phyloP scores from a whole-genome alignment of 2,329 filamentous ascomycete species.

The Apiospora malaysiana region DNA sequence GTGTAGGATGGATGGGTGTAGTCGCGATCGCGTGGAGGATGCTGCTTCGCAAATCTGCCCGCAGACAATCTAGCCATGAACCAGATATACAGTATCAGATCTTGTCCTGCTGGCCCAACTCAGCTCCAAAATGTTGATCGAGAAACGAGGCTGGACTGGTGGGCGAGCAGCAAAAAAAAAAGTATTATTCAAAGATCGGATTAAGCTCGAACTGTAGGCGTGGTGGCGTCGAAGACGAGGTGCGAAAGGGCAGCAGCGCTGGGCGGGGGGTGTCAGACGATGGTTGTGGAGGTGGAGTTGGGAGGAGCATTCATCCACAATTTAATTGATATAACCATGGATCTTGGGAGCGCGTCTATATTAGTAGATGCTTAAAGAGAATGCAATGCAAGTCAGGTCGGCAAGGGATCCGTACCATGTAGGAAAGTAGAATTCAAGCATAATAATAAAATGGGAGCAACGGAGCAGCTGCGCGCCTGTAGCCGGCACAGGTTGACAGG shows the following conservation, averaged over 20 bases:
- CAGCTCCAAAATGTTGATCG: not conserved
- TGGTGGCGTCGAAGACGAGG: conserved; percentile 13
- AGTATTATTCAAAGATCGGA: not conserved
- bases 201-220: conserved; percentile 5
- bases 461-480: not conserved
- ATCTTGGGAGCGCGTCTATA: not conserved
- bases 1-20: not conserved
- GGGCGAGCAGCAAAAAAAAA: not conserved
- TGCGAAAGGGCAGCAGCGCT: not conserved
- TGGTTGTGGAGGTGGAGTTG: conserved; percentile 10
- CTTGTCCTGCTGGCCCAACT: not conserved
- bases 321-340: conserved; percentile 10
- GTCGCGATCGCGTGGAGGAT: not conserved
- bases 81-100: not conserved
- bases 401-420: not conserved
- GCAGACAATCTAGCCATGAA: conserved; percentile 7
- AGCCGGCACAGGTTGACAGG: not conserved
- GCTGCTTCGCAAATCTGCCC: conserved; percentile 4
- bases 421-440: no score
- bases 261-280: conserved; percentile 5
- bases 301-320: conserved; percentile 3
- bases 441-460: not conserved
- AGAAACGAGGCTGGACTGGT: not conserved
- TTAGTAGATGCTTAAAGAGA: not conserved
- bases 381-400: not conserved